These are phyloP conservation scores for Beauveria medogensis DNA, from an alignment of 2,329 filamentous ascomycete genomes.

Conservation along the genomic window DNA sequence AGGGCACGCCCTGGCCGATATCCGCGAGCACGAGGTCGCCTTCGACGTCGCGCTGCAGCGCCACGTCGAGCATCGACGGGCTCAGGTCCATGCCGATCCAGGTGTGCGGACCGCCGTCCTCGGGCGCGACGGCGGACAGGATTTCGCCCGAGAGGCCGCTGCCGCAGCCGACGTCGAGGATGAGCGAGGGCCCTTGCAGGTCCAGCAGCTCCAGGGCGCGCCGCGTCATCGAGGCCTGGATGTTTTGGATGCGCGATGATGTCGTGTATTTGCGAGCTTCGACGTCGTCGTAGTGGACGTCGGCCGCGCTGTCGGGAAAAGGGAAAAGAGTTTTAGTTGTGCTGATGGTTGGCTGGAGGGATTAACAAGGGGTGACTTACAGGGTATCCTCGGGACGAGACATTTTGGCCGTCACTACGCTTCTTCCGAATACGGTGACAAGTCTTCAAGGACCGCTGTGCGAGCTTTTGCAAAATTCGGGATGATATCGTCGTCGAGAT, in stretches of 20 bases:
- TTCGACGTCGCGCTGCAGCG: conserved; percentile 82
- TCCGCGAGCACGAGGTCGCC: conserved; percentile 92
- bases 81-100: conserved; percentile 98
- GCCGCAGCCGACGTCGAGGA: conserved; percentile 95
- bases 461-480: not conserved
- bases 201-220: conserved; percentile 87
- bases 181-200: conserved; percentile 69
- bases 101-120: conserved; percentile 76
- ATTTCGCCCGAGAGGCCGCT: conserved; percentile 93
- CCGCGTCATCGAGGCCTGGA: conserved; percentile 90
- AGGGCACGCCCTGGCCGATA: conserved; percentile 91
- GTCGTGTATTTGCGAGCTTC: conserved; percentile 98
- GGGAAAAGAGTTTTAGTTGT: conserved; percentile 12
- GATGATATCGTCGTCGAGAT: not conserved
- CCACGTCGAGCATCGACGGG: conserved; percentile 92
- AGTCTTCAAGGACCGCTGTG: not conserved
- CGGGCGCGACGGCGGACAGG: conserved; percentile 59
- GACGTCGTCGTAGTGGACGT: conserved; percentile 94
- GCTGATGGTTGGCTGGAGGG: conserved; percentile 11
- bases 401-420: conserved; percentile 48
- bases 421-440: not conserved
- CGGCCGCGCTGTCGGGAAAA: conserved; percentile 60
- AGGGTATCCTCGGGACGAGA: conserved; percentile 94
- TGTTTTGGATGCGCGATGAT: conserved; percentile 87
- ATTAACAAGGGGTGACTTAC: conserved; percentile 38